Percentiles rank a stretch among this genome's conserved stretches.
These are phyloP conservation scores for Gossypium bickii DNA, from an alignment of 345 rosid species.

Conservation along the genomic window DNA sequence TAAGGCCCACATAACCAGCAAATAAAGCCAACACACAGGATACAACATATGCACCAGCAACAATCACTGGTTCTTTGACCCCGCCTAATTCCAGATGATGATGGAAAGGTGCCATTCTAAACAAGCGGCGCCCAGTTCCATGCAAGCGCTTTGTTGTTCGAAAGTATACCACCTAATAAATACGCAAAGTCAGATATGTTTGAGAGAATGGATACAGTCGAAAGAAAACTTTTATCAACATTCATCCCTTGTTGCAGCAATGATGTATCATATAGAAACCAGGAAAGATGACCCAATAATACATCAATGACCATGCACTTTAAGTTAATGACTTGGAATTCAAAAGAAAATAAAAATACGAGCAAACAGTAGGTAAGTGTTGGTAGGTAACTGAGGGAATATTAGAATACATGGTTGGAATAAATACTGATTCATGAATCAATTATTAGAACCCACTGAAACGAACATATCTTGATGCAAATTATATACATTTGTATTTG, in stretches of 20 bases:
- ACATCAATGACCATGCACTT: neutral
- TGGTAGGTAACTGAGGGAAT: neutral
- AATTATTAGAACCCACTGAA: neutral
- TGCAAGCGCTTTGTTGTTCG: slow-evolving; percentile 30
- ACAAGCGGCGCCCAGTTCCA: slow-evolving; percentile 36
- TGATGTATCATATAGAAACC: neutral
- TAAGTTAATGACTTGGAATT: neutral
- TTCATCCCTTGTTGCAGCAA: neutral
- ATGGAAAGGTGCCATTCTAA: slow-evolving; percentile 53
- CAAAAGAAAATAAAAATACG: neutral
- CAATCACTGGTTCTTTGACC: slow-evolving; percentile 48
- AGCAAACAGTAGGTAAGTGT: neutral
- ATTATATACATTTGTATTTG: neutral
- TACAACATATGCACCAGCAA: slow-evolving; percentile 44
- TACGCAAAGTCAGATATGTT: neutral
- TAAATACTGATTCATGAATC: neutral
- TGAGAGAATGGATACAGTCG: neutral
- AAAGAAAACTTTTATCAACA: neutral
- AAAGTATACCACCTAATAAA: slow-evolving; percentile 38
- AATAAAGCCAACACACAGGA: slow-evolving; percentile 39
- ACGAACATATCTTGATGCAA: neutral
- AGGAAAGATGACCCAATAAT: neutral
- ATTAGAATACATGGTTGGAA: neutral
- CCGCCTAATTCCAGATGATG: slow-evolving; percentile 46
- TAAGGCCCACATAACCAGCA: slow-evolving; percentile 57